phyloP scores from a whole-genome alignment of 108 stramenopile genomes.

The Skeletonema potamos region DNA sequence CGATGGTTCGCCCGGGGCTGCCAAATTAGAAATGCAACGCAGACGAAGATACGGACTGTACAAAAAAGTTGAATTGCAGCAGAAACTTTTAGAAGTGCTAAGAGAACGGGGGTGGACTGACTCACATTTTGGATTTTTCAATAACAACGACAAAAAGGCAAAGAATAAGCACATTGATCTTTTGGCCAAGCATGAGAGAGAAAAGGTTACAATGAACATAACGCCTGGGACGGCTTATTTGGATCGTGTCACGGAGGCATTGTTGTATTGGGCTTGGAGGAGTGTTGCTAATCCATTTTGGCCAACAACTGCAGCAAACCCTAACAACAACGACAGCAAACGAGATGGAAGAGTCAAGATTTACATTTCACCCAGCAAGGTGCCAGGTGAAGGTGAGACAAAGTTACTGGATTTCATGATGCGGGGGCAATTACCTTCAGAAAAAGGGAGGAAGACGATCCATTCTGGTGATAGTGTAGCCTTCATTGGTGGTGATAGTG shows the following conservation, averaged over 20 bases:
- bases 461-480: constrained; percentile 62
- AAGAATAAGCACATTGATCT: constrained; percentile 21
- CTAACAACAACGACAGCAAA: neutral
- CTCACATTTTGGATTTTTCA: constrained; percentile 30
- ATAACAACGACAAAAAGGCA: neutral
- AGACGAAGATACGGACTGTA: constrained; percentile 53
- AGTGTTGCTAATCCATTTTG: constrained; percentile 38
- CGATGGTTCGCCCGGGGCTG: constrained; percentile 81
- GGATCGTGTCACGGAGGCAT: constrained; percentile 62
- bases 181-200: constrained; percentile 26
- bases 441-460: constrained; percentile 1
- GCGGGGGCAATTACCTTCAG: constrained; percentile 20
- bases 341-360: constrained; percentile 41
- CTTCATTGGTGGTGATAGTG: constrained; percentile 85
- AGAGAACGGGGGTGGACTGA: constrained; percentile 39
- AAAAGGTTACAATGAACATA: constrained; percentile 57
- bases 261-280: constrained; percentile 89
- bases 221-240: constrained; percentile 83
- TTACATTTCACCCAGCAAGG: constrained; percentile 71
- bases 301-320: neutral
- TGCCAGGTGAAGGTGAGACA: constrained; percentile 90
- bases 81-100: constrained; percentile 41
- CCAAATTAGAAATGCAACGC: constrained; percentile 86
- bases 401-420: constrained; percentile 87
- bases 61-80: constrained; percentile 47